Conservation (phyloP, 2,329 filamentous ascomycete genomes). For the Scedosporium boydii region DNA sequence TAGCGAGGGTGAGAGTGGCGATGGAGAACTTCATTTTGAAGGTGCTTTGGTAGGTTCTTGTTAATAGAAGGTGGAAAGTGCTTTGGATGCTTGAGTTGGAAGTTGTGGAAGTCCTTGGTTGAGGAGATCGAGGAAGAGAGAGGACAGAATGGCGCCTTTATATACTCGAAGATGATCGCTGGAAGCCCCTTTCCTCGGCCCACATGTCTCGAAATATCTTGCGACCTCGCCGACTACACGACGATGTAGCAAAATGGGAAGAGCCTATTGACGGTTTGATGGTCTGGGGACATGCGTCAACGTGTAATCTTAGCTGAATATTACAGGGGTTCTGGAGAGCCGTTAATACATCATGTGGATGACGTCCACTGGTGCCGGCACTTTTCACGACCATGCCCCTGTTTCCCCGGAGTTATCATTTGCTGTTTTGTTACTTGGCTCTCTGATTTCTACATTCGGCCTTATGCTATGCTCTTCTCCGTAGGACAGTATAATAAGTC, state of each 20-base stretch:
- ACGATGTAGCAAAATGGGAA: neutral
- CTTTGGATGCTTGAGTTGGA: neutral
- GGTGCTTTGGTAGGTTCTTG: conserved; percentile 1
- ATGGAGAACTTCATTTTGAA: conserved; percentile 8
- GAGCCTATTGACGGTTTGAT: neutral
- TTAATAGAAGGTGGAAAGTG: neutral
- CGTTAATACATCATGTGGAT: neutral
- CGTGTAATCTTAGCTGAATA: neutral
- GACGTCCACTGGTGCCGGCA: neutral
- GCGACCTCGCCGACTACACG: neutral
- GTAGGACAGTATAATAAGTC: too few species aligned
- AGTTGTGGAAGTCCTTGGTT: neutral
- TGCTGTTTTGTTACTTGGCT: neutral
- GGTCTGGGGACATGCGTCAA: neutral
- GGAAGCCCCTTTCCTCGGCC: neutral
- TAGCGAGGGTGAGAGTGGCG: conserved; percentile 7
- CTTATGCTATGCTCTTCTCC: too few species aligned
- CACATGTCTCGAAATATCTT: neutral
- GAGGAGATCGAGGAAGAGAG: neutral
- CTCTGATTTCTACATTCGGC: neutral
- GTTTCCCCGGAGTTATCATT: too few species aligned
- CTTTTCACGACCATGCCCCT: neutral
- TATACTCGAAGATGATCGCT: neutral
- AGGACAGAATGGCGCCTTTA: neutral
- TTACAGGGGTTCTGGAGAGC: neutral